These are phyloP conservation scores for Madurella fahalii DNA, from an alignment of 2,329 filamentous ascomycete species.

Conservation along the genomic window DNA sequence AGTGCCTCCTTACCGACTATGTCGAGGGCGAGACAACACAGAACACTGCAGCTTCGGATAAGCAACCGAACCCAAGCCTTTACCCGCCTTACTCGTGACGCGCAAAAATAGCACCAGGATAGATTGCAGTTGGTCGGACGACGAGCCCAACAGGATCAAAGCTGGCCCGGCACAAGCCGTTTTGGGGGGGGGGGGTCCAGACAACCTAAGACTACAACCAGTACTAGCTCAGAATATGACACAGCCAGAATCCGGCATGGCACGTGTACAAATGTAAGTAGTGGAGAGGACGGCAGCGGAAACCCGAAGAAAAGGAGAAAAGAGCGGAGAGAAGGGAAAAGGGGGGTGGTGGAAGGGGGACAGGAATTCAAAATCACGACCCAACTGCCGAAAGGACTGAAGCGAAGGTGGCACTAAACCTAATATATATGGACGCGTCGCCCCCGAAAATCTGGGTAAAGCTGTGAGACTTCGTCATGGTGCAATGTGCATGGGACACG, in stretches of 20 bases:
- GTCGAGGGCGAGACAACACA: background rate
- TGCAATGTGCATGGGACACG: background rate
- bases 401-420: background rate
- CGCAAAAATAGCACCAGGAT: background rate
- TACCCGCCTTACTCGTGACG: background rate
- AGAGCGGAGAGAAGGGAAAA: too few relatives aligned
- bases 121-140: background rate
- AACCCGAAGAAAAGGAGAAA: background rate
- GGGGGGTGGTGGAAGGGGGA: too few relatives aligned
- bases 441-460: background rate
- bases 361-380: background rate
- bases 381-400: background rate
- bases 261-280: background rate
- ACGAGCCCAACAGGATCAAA: too few relatives aligned
- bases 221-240: background rate
- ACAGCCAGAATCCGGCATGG: background rate
- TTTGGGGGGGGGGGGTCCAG: too few relatives aligned
- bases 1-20: background rate
- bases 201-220: too few relatives aligned
- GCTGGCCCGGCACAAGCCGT: too few relatives aligned
- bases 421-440: background rate
- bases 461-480: background rate
- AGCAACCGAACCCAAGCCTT: background rate
- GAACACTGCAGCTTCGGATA: background rate
- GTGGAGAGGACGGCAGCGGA: too few relatives aligned